Evolutionary conservation across 2,329 filamentous ascomycete genomes (phyloP).

Genomic region (Aspergillus sp.): DNA sequence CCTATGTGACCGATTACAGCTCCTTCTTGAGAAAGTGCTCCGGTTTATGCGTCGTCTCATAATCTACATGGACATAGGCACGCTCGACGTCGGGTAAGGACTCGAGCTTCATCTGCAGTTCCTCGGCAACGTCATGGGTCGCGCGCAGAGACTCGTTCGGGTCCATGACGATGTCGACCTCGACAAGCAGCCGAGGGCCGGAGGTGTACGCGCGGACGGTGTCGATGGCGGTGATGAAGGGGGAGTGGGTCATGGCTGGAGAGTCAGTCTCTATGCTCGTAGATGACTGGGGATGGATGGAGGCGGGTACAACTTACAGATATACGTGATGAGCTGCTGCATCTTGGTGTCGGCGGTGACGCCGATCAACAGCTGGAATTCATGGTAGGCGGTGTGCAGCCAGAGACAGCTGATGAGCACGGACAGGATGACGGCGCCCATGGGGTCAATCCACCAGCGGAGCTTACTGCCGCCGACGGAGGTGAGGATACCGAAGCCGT

Average conservation of each 20-base stretch:
- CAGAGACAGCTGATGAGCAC: conserved; percentile 75
- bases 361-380: conserved; percentile 89
- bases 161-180: conserved; percentile 96
- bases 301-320: conserved; percentile 55
- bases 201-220: conserved; percentile 93
- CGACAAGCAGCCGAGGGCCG: conserved; percentile 83
- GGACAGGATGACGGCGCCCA: conserved; percentile 83
- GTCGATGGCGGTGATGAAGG: conserved; percentile 79
- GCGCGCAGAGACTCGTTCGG: conserved; percentile 67
- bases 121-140: conserved; percentile 92
- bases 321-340: conserved; percentile 93
- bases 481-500: conserved; percentile 87
- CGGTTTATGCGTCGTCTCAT: conserved; percentile 92
- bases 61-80: conserved; percentile 96
- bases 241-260: conserved; percentile 77
- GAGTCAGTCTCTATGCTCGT: not conserved
- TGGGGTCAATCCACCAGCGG: conserved; percentile 91
- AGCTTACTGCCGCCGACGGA: conserved; percentile 88
- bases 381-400: conserved; percentile 79
- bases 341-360: conserved; percentile 81
- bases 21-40: conserved; percentile 74
- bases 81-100: conserved; percentile 87
- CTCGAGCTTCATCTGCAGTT: conserved; percentile 91
- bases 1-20: conserved; percentile 36
- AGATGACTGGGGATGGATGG: not conserved